These are phyloP conservation scores for Serendipita sp. DNA, from an alignment of 768 basidiomycete species.

Conservation along the genomic window DNA sequence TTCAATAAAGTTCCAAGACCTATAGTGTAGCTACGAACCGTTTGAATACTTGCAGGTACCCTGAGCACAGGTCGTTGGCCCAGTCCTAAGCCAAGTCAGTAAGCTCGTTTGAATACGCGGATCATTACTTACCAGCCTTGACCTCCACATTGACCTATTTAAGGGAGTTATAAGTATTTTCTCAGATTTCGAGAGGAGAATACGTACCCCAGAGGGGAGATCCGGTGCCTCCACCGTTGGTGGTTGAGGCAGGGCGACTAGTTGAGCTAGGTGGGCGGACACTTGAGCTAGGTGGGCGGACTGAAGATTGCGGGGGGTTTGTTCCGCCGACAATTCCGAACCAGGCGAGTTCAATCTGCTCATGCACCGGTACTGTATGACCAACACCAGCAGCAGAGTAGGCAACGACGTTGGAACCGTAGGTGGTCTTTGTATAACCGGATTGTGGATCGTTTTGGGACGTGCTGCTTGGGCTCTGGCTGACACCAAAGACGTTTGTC, in stretches of 20 bases:
- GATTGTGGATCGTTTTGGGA: slow-evolving; percentile 27
- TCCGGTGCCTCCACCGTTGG: not conserved
- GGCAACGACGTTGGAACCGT: slow-evolving; percentile 36
- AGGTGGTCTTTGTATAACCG: slow-evolving; percentile 33
- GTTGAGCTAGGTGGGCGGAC: not conserved
- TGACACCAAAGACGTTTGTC: slow-evolving; percentile 38
- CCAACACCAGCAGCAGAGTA: slow-evolving; percentile 31
- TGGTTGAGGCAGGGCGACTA: not conserved
- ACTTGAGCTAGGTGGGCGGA: not conserved
- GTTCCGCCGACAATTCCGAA: slow-evolving; percentile 26
- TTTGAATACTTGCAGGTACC: not conserved
- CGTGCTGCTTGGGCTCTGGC: slow-evolving; percentile 26
- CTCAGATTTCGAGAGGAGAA: not conserved
- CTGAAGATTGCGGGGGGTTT: not conserved
- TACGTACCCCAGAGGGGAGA: not conserved
- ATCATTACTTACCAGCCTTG: not conserved
- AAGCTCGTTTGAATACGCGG: too few species aligned
- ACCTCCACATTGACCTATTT: not conserved
- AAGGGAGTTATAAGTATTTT: not conserved
- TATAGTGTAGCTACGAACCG: not conserved
- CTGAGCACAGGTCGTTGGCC: not conserved
- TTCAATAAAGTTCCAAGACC: not conserved
- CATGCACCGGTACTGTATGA: slow-evolving; percentile 38
- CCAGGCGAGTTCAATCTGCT: slow-evolving; percentile 31
- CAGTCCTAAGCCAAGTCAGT: not conserved